Evolutionary conservation across 495 filamentous ascomycete species (phyloP), one percentile per base, ranked within the genome.

Genomic region (Parachaetomium inaequale): DNA sequence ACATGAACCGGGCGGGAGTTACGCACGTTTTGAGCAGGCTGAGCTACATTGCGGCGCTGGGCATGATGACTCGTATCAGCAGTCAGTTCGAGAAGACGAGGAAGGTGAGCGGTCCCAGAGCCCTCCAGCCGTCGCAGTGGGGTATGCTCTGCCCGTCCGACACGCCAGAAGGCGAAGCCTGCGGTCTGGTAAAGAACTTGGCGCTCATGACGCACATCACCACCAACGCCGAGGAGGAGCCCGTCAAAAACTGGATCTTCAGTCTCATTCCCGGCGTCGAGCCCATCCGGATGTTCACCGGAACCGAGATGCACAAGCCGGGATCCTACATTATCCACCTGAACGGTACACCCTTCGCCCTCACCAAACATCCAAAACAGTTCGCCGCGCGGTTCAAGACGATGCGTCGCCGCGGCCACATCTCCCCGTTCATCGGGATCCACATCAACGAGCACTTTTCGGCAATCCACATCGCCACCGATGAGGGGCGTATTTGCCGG

Each of bases 171-270:
- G 94, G 94, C 70, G 95, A 99, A 75, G 90, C 94, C 4, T 99
- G 94, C 76, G 94, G 94, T 82, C 74, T 99, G 43, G 92, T 99
- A 55, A 99, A 99, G 78, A 99, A 99, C 69, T 78, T 99, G 78
- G 95, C 94, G 3, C 82, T 99, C 17, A 98, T 99, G 95, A 98
- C 95, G 15, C 95, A 99, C 69, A 96, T 99, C 67, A 99, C 94
- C 11, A 97, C 93, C 3, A 88, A 94, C 50, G 90, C 95, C 63
- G 92, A 96, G 57, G 93, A 97, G 70, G 91, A 85, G 19, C 91
- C 93, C 0, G 87, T 99, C 10, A 84, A 82, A 65, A 88, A 89
- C 67, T 78, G 93, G 55, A 85, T 94, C 12, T 92, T 89, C 74
- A 89, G 89, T 6, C 85, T 96, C 74, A 88, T 95, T 58, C 63